A percentile compares a stretch with the other conserved stretches of the same genome.
Evolutionary conservation across 140 eudicot species (phyloP).

Genomic region (Anethum foeniculum): DNA sequence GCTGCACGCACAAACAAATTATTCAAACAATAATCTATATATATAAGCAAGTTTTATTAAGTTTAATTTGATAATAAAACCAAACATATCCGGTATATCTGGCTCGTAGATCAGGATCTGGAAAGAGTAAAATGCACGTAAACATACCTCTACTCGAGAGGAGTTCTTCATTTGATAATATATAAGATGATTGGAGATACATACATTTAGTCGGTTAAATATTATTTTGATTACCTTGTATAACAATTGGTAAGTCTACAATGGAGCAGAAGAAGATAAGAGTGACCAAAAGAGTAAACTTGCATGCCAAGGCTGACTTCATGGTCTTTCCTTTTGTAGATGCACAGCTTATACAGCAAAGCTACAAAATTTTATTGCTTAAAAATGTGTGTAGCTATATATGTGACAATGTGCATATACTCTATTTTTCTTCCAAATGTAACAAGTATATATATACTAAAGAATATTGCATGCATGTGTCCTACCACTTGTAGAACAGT

Average conservation of each 20-base stretch:
- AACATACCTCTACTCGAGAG: not conserved
- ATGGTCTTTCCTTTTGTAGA: not conserved
- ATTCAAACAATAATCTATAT: no score
- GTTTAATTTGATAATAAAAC: not conserved
- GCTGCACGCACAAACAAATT: not conserved
- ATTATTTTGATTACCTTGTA: not conserved
- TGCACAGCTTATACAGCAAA: not conserved
- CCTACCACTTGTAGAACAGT: not conserved
- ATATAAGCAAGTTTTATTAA: not conserved
- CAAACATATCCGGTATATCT: no score
- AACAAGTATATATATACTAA: no score
- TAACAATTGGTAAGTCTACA: not conserved
- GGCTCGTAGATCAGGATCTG: no score
- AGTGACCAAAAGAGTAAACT: slow-evolving; percentile 1
- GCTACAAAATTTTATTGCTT: not conserved
- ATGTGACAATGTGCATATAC: no score
- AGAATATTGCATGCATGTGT: not conserved
- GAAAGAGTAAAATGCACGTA: no score
- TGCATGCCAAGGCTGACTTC: slow-evolving; percentile 7
- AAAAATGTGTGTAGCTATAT: not conserved
- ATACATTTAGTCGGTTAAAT: not conserved
- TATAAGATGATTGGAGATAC: not conserved
- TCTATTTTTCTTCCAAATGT: no score
- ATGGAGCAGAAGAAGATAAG: not conserved
- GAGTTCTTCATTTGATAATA: no score